Evolutionary conservation across 352 stramenopile genomes (phyloP).

Genomic region (Phytophthora podocarpi): DNA sequence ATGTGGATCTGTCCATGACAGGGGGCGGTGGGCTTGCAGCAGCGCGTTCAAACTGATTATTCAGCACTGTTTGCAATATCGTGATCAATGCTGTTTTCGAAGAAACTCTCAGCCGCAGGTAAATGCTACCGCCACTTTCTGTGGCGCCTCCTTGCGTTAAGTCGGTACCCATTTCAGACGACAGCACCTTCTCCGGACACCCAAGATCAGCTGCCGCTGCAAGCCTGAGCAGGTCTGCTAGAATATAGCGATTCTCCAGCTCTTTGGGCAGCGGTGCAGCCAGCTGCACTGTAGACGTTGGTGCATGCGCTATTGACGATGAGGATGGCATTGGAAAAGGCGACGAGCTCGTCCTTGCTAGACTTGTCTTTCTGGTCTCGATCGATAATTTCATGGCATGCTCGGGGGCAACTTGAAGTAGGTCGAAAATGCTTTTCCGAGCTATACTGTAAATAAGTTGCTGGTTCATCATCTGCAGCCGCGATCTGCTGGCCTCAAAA

Average conservation of each 20-base stretch:
- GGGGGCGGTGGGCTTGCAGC: conserved; percentile 19
- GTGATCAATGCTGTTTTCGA: conserved; percentile 36
- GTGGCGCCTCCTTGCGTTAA: background rate
- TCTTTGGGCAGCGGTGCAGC: conserved; percentile 15
- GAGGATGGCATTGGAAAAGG: conserved; percentile 32
- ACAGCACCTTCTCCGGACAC: conserved; percentile 47
- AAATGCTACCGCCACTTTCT: conserved; percentile 12
- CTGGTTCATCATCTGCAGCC: conserved; percentile 46
- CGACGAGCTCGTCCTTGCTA: conserved; percentile 33
- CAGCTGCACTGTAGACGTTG: conserved; percentile 9
- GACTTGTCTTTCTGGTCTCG: conserved; percentile 30
- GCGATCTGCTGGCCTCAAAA: conserved; percentile 41
- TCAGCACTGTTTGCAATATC: conserved; percentile 52
- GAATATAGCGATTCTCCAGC: conserved; percentile 47
- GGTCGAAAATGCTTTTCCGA: conserved; percentile 64
- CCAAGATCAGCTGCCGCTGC: conserved; percentile 59
- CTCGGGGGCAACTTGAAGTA: conserved; percentile 62
- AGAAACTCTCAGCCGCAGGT: conserved; percentile 13
- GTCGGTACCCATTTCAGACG: conserved; percentile 31
- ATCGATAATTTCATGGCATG: conserved; percentile 64
- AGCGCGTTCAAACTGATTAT: conserved; percentile 59
- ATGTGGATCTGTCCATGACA: conserved; percentile 34
- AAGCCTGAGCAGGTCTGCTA: conserved; percentile 60
- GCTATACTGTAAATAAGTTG: conserved; percentile 64
- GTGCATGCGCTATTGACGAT: background rate